Conservation (phyloP, 805 yeast genomes). For the Candida adriatica region DNA sequence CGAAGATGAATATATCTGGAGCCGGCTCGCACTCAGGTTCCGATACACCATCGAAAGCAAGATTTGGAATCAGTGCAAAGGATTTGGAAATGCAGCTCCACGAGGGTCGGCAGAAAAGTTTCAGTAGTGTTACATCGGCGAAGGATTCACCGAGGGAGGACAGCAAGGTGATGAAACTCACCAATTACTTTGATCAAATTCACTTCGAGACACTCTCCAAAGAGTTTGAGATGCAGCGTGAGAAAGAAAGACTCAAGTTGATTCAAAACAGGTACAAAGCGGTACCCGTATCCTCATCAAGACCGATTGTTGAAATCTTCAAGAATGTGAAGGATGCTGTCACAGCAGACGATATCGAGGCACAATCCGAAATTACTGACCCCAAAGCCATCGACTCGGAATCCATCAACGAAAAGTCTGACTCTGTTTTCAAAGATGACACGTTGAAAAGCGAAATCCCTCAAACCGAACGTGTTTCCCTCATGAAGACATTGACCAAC, state of each 20-base stretch:
- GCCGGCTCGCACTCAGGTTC: neutral
- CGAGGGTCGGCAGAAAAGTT: constrained; percentile 22
- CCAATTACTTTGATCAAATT: constrained; percentile 62
- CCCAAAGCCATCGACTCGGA: neutral
- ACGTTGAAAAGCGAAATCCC: constrained; percentile 19
- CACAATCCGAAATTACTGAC: constrained; percentile 14
- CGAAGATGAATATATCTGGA: constrained; percentile 2
- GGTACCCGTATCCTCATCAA: constrained; percentile 62
- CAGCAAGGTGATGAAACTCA: constrained; percentile 55
- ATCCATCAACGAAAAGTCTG: neutral
- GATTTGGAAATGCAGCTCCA: constrained; percentile 22
- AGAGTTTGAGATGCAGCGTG: constrained; percentile 86
- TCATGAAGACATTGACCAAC: constrained; percentile 76
- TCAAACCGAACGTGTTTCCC: constrained; percentile 63
- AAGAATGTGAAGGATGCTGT: constrained; percentile 87
- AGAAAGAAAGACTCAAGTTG: constrained; percentile 61
- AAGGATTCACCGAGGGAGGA: constrained; percentile 19
- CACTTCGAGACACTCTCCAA: constrained; percentile 74
- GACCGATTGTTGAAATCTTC: constrained; percentile 87
- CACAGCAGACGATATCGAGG: constrained; percentile 40
- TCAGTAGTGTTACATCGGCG: constrained; percentile 4
- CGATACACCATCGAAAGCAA: constrained; percentile 3
- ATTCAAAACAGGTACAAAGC: constrained; percentile 58
- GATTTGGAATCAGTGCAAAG: constrained; percentile 21
- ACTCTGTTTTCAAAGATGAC: constrained; percentile 10